phyloP scores from a whole-genome alignment of 129 eudicot genomes.

The Flaveria robusta region DNA sequence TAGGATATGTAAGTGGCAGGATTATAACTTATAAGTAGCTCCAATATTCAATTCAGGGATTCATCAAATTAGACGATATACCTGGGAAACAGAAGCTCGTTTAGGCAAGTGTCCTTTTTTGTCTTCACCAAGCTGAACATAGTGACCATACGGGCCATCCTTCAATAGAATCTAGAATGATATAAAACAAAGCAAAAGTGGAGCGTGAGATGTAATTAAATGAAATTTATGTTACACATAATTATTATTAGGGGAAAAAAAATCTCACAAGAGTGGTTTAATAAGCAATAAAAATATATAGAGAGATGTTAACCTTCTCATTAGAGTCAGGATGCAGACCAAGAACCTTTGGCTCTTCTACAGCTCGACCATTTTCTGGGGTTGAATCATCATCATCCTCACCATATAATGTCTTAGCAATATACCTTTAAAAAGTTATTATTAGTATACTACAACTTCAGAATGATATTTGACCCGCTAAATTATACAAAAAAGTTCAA shows the following conservation, averaged over 20 bases:
- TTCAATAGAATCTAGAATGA: conserved; percentile 63
- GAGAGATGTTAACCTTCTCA: conserved; percentile 67
- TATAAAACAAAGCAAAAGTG: conserved; percentile 3
- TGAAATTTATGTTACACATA: neutral
- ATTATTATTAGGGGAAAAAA: neutral
- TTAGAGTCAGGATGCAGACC: conserved; percentile 72
- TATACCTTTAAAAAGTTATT: conserved; percentile 50
- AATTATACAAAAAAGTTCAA: neutral
- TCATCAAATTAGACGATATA: conserved; percentile 27
- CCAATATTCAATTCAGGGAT: conserved; percentile 5
- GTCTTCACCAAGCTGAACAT: conserved; percentile 97
- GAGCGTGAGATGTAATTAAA: neutral
- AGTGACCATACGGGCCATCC: conserved; percentile 91
- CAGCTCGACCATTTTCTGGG: conserved; percentile 41
- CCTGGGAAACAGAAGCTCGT: conserved; percentile 72
- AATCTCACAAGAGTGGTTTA: conserved; percentile 16
- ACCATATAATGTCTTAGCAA: conserved; percentile 81
- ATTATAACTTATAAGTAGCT: neutral
- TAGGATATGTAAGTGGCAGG: neutral
- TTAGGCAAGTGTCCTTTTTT: conserved; percentile 81
- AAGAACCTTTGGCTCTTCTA: conserved; percentile 83
- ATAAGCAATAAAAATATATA: conserved; percentile 3
- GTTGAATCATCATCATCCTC: conserved; percentile 69
- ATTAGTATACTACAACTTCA: neutral
- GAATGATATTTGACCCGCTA: neutral